Base-by-base conservation (phyloP, 139 green algal genomes). In the Auxenochlorella protothecoides region DNA sequence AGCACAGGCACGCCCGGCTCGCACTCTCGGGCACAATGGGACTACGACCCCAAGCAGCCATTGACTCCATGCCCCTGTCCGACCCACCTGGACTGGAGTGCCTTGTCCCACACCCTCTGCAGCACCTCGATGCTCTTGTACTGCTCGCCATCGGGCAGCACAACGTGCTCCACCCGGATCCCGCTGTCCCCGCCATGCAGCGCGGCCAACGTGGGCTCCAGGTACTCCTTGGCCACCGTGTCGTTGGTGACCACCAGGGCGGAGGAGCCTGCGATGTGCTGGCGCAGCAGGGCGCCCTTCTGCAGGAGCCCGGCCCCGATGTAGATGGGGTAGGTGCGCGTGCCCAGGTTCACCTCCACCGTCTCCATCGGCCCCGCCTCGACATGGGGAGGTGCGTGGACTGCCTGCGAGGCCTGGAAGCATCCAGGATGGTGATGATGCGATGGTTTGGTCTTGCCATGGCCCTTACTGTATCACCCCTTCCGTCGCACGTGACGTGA, bases 251-350 rank as follows among this genome's bases (percentile, higher is more conserved):
- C 94, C 5, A 99, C 83, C 0, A 99, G 78, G 10, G 91, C 92
- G 6, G 84, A 83, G 66, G 92, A 95, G 52, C 94, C 90, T 0
- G 84, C 84, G 7, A 99, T 88, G 78, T 99, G 93, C 79, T 90
- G 84, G 15, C 80, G 74, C 64, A 97, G 78, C 53, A 95, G 73
- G 59, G 89, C 85, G 3, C 71, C 77, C 57, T 9, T 15, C 27
- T 89, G 65, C 53, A 98, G 77, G 53, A 98, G 78, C 55, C 80
- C 85, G 0, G 71, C 67, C 51, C 93, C 94, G 14, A 99, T 97
- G 84, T 98, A 96, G 65, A 99, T 99, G 51, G 95, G 95, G 73
- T 99, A 99, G 5, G 85, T 89, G 5, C 94, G 85, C 63, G 96
- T 88, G 3, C 91, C 93, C 55, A 97, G 76, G 57, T 91, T 83